Percentiles rank a stretch among this genome's conserved stretches.
Evolutionary conservation across 805 yeast species (phyloP).

Genomic region (Candida tammaniensis): DNA sequence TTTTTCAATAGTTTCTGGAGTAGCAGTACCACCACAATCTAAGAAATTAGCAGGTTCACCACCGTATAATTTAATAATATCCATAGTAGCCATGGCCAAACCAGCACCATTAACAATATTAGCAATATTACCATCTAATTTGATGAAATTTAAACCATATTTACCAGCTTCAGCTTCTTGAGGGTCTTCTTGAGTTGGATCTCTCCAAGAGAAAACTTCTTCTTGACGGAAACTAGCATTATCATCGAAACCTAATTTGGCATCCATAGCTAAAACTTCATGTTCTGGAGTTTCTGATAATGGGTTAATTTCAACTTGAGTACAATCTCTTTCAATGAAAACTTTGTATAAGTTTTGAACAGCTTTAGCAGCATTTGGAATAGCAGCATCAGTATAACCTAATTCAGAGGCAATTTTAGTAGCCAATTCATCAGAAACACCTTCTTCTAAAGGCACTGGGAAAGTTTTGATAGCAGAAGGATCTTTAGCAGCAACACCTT

Average conservation of each 20-base stretch:
- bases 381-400: conserved; percentile 77
- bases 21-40: conserved; percentile 99
- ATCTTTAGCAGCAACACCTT: conserved; percentile 90
- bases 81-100: conserved; percentile 99
- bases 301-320: conserved; percentile 98
- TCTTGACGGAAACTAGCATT: conserved; percentile 93
- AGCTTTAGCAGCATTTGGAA: conserved; percentile 83
- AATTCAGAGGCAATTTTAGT: conserved; percentile 70
- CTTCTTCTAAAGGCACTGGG: conserved; percentile 71
- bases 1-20: conserved; percentile 95
- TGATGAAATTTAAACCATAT: conserved; percentile 91
- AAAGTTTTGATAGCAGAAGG: conserved; percentile 92
- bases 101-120: conserved; percentile 99
- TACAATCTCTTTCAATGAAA: conserved; percentile 88
- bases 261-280: conserved; percentile 96
- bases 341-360: conserved; percentile 85
- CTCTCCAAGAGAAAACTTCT: conserved; percentile 96
- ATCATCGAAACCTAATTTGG: conserved; percentile 97
- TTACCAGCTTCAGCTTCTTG: conserved; percentile 92
- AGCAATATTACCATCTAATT: conserved; percentile 97
- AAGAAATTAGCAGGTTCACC: conserved; percentile 99
- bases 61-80: conserved; percentile 95
- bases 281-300: conserved; percentile 88
- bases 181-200: conserved; percentile 94
- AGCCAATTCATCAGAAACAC: conserved; percentile 79